Conservation (phyloP, 345 rosid species). For the Hypericum androsaemum region DNA sequence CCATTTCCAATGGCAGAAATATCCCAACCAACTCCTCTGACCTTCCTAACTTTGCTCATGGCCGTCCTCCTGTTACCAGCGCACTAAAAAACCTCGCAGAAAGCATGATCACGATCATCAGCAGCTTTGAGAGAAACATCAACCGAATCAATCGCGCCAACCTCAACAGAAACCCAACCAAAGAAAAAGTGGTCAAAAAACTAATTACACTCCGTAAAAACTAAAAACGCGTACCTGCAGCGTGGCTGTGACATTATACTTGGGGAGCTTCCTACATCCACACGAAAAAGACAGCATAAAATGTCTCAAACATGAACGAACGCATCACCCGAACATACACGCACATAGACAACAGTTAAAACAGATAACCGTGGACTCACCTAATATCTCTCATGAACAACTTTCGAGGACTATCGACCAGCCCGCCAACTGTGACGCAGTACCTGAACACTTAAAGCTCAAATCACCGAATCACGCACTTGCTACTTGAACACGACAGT, state of each 20-base stretch:
- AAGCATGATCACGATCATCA: constrained; percentile 5
- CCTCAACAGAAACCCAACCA: constrained; percentile 8
- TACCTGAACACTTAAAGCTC: constrained; percentile 33
- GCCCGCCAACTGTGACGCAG: constrained; percentile 37
- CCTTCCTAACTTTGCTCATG: constrained; percentile 73
- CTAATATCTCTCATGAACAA: constrained; percentile 61
- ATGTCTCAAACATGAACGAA: background rate
- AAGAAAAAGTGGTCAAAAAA: background rate
- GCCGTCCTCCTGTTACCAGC: constrained; percentile 98
- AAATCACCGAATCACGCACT: no score
- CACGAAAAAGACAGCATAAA: constrained; percentile 5
- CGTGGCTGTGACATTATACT: constrained; percentile 64
- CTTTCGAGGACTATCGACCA: constrained; percentile 41
- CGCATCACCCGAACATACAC: background rate
- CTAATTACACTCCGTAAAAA: background rate
- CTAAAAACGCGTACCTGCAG: constrained; percentile 47
- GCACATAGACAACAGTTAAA: background rate
- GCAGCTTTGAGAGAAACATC: background rate
- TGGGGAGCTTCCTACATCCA: constrained; percentile 58
- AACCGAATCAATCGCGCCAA: background rate
- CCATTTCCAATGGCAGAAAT: constrained; percentile 91
- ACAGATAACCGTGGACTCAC: constrained; percentile 22
- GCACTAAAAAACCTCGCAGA: constrained; percentile 41
- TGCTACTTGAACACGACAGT: no score
- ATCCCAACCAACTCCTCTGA: constrained; percentile 96